phyloP scores from a whole-genome alignment of 768 basidiomycete species.

The Trametes sanguinea region DNA sequence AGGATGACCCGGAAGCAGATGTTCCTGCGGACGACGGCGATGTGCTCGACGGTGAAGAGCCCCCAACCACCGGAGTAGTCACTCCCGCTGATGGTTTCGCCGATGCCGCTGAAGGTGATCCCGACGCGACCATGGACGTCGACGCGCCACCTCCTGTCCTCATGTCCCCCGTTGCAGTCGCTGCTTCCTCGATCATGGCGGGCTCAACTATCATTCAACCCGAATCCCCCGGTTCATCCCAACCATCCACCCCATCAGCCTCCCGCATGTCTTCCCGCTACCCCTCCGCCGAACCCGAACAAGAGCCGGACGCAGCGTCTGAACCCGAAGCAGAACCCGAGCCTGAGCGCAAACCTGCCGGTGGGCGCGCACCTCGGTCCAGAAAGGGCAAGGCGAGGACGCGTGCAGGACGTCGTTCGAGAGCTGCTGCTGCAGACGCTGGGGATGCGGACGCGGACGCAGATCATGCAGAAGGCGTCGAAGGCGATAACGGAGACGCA shows the following conservation, averaged over 20 bases:
- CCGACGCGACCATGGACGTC: conserved; percentile 28
- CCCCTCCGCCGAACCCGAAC: conserved; percentile 39
- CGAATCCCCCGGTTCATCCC: conserved; percentile 40
- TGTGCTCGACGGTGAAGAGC: conserved; percentile 22
- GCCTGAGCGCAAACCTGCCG: conserved; percentile 16
- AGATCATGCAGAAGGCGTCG: conserved; percentile 30
- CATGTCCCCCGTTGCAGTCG: conserved; percentile 35
- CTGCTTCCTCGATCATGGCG: conserved; percentile 52
- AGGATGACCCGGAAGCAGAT: conserved; percentile 27
- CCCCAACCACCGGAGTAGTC: conserved; percentile 17
- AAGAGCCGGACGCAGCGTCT: conserved; percentile 21
- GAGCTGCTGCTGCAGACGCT: conserved; percentile 20
- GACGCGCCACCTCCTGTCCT: conserved; percentile 27
- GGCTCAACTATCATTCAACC: conserved; percentile 42
- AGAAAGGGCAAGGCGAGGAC: conserved; percentile 19
- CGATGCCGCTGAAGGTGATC: conserved; percentile 29
- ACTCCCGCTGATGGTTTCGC: conserved; percentile 28
- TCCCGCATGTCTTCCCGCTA: conserved; percentile 46
- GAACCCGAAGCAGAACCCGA: conserved; percentile 28
- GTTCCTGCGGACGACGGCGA: conserved; percentile 34
- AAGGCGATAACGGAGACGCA: conserved; percentile 36
- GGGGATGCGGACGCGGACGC: conserved; percentile 35
- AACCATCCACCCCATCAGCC: conserved; percentile 37
- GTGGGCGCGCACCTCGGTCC: conserved; percentile 15
- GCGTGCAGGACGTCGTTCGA: conserved; percentile 14